A percentile compares a stretch with the other conserved stretches of the same genome.
These are phyloP conservation scores for Cytospora leucostoma DNA, from an alignment of 2,329 filamentous ascomycete genomes.

Conservation along the genomic window DNA sequence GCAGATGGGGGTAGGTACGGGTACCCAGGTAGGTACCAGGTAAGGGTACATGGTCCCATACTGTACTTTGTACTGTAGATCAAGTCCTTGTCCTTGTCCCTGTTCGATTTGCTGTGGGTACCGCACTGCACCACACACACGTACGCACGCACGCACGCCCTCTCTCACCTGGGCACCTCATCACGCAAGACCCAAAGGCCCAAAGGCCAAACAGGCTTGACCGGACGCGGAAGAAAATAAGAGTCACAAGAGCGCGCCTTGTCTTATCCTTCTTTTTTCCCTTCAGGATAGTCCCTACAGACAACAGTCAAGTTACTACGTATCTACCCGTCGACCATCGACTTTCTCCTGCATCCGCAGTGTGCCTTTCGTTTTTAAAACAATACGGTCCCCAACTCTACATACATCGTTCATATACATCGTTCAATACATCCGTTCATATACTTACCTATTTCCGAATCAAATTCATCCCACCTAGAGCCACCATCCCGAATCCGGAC, in stretches of 20 bases:
- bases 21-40: too few relatives aligned
- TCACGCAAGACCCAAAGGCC: constrained; percentile 7
- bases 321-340: background rate
- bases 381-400: constrained; percentile 9
- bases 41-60: constrained; percentile 12
- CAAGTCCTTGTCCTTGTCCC: constrained; percentile 13
- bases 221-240: constrained; percentile 16
- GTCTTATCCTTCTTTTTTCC: background rate
- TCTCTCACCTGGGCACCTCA: constrained; percentile 2
- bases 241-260: constrained; percentile 15
- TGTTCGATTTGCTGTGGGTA: background rate
- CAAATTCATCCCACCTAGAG: background rate
- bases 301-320: background rate
- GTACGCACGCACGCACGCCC: background rate
- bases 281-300: background rate
- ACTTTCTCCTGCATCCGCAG: constrained; percentile 14
- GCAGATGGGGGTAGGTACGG: background rate
- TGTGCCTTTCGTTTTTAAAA: constrained; percentile 18
- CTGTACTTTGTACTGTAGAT: constrained; percentile 9
- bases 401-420: constrained; percentile 1
- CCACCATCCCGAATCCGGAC: constrained; percentile 17
- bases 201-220: background rate
- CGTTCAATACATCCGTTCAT: background rate
- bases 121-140: background rate
- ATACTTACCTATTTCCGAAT: too few relatives aligned